Percentiles rank a stretch among this genome's conserved stretches.
Conservation (phyloP, 495 filamentous ascomycete species). For the Extremus antarcticus region DNA sequence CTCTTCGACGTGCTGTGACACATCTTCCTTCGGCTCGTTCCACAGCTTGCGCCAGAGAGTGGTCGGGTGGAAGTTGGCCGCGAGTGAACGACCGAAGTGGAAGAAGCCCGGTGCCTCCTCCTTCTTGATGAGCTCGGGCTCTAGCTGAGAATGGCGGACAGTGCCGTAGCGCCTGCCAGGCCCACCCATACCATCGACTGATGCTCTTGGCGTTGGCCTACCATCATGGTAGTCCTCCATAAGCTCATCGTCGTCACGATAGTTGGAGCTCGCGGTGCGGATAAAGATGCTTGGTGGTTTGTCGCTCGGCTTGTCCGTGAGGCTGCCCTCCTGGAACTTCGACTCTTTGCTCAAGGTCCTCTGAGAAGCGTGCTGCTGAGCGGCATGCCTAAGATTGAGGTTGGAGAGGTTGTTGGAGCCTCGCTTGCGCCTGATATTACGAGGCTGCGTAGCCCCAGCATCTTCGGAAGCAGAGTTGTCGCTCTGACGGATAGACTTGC, state of each 20-base stretch:
- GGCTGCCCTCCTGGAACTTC: slow-evolving; percentile 24
- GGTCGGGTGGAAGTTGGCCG: slow-evolving; percentile 18
- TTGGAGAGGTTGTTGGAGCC: slow-evolving; percentile 16
- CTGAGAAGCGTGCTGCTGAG: slow-evolving; percentile 6
- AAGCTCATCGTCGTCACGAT: slow-evolving; percentile 19
- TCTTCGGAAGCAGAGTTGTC: slow-evolving; percentile 10
- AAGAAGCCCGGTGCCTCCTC: slow-evolving; percentile 11
- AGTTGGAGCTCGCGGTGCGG: slow-evolving; percentile 16
- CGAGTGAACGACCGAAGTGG: slow-evolving; percentile 20
- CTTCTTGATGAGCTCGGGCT: background rate
- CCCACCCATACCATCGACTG: background rate
- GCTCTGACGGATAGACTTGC: slow-evolving; percentile 2
- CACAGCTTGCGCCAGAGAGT: slow-evolving; percentile 22
- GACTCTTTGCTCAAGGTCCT: slow-evolving; percentile 2
- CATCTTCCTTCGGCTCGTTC: slow-evolving; percentile 17
- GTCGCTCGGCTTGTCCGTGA: slow-evolving; percentile 24
- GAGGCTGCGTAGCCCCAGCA: background rate
- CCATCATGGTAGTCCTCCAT: slow-evolving; percentile 23
- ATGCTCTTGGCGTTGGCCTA: background rate
- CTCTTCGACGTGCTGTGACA: slow-evolving; percentile 23
- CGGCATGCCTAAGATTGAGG: slow-evolving; percentile 17
- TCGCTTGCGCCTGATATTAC: slow-evolving; percentile 15
- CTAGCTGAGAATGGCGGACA: background rate
- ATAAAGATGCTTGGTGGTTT: slow-evolving; percentile 23
- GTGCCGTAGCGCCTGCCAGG: background rate